Base-by-base conservation (phyloP, 768 basidiomycete genomes). In the Ramaria sp. region DNA sequence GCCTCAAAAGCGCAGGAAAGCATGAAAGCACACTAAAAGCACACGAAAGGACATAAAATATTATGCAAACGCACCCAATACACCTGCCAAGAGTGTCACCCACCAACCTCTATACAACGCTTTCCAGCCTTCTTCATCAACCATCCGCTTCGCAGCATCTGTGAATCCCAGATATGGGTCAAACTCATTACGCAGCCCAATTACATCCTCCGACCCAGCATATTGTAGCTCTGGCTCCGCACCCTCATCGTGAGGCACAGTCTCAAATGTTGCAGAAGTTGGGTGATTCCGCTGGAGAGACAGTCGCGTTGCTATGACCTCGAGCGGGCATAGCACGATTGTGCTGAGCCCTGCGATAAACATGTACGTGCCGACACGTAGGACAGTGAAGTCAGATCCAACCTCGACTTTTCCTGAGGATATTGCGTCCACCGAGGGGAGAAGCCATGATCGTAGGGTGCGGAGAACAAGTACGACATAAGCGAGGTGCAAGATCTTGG, bases 21-120 rank as follows among this genome's bases (percentile, higher is more conserved):
- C n/a, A n/a, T 9, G 30, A 34, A 3, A 2, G 9, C 32, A 34
- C 8, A 34, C 13, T 32, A 5, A 32, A 32, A 32, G 30, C 30
- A 32, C 32, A 34, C 32, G 32, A 13, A 2, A 34, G 2, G 8
- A 34, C 32, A 34, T n/a, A n/a, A n/a, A 9, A 8, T 34, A 8
- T 54, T 39, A 60, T 9, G 44, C 48, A 27, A 60, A 55, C 15
- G 57, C 53, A 39, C 59, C 51, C 16, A 58, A 30, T 22, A 57
- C 16, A 3, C 48, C 47, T 7, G 55, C 59, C 16, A 60, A 44
- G 28, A 64, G 32, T 6, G 66, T 70, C 4, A 89, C 63, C 89
- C 88, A 91, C 88, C 88, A 91, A 4, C 83, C 89, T 32, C 88
- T 82, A 63, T 87, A 89, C 52, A 93, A 65, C 0, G 85, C 75